Evolutionary conservation across 129 eudicot species (phyloP), one percentile per base, ranked within the genome.

Genomic region (Smallanthus sonchifolius): DNA sequence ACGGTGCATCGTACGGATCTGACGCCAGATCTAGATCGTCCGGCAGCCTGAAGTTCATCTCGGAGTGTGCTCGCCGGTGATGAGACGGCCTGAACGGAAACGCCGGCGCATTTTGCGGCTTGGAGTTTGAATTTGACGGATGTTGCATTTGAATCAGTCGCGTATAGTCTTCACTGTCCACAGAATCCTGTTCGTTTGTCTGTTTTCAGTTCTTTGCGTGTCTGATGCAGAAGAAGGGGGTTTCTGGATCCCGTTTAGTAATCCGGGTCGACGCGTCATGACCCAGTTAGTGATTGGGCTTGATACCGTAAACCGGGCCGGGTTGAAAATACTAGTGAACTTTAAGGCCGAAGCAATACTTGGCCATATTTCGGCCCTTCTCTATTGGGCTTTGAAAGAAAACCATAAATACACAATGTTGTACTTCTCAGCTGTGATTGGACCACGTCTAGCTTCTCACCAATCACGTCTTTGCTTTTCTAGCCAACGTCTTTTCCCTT

Each of bases 31-130:
- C 92, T 60, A 91, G 71, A 73, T 91, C 89, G 65, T 92, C 97
- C 17, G 96, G 91, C 8, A 89, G 84, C 65, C 97, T 81, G 84
- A 85, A 87, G 85, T 88, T 87, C 65, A 92, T 86, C 70, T 92
- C 96, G 7, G 97, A 92, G 65, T 89, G 96, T 15, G 97, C 93
- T 45, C 97, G 79, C 2, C 97, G 91, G 80, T 91, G 97, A 77
- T 92, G 89, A 34, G 88, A 71, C 6, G 87, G 70, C 59, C 88
- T 67, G 82, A 75, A 84, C 13, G 84, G 76, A 52, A 86, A 77
- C 19, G 73, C 32, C 5, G 52, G 14, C 3, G 60, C 81, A 72
- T 75, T 83, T 64, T 67, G 54, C 7, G 69, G 51, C 55, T 79
- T 79, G 3, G 87, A 40, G 69, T 69, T 82, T 62, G 83, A 83